Conservation (phyloP, 352 stramenopile species). For the Phytophthora hibernalis region DNA sequence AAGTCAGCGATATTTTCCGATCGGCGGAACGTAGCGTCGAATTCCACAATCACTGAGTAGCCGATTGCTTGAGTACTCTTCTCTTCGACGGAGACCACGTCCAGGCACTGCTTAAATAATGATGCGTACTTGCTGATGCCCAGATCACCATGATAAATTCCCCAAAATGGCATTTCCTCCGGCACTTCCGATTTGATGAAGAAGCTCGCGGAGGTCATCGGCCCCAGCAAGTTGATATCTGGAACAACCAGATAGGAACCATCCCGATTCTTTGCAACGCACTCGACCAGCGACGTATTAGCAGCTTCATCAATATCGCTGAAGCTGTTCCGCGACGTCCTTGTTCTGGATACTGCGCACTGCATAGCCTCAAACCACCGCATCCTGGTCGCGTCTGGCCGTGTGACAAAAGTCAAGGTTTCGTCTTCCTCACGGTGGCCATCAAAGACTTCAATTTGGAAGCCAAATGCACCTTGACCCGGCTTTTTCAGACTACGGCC, state of each 20-base stretch:
- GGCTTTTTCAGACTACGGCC: constrained; percentile 74
- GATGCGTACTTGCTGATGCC: constrained; percentile 78
- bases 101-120: constrained; percentile 68
- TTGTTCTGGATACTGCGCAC: constrained; percentile 49
- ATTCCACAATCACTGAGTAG: constrained; percentile 83
- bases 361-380: constrained; percentile 73
- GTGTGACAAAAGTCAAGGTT: constrained; percentile 79
- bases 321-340: constrained; percentile 58
- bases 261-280: constrained; percentile 58
- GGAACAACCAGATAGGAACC: constrained; percentile 61
- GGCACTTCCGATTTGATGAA: constrained; percentile 81
- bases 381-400: constrained; percentile 58
- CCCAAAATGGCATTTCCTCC: constrained; percentile 84
- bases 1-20: constrained; percentile 41
- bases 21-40: constrained; percentile 66
- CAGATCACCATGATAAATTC: constrained; percentile 67
- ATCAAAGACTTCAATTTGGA: constrained; percentile 84
- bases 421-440: constrained; percentile 74
- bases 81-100: constrained; percentile 63
- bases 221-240: constrained; percentile 64
- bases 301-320: constrained; percentile 67
- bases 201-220: constrained; percentile 69
- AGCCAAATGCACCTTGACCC: constrained; percentile 69
- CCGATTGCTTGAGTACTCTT: constrained; percentile 74
- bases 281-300: constrained; percentile 69